These are phyloP conservation scores for Oidiodendron maius DNA, from an alignment of 495 filamentous ascomycete species.

Conservation along the genomic window DNA sequence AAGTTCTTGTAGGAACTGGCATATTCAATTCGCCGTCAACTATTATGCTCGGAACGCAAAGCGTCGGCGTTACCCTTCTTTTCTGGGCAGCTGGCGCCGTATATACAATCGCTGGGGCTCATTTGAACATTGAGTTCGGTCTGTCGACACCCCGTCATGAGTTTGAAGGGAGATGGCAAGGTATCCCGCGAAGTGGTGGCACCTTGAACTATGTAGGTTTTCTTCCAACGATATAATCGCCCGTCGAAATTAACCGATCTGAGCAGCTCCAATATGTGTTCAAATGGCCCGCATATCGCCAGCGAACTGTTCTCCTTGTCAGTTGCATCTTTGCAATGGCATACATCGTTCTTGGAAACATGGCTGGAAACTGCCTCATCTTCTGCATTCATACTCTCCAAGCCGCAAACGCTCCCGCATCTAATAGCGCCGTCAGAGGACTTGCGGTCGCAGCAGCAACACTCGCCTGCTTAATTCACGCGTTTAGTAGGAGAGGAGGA, in stretches of 20 bases:
- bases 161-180: conserved; percentile 24
- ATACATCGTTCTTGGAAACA: conserved; percentile 45
- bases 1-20: conserved; percentile 24
- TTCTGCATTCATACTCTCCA: conserved; percentile 20
- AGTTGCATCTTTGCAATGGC: conserved; percentile 40
- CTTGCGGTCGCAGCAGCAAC: conserved; percentile 37
- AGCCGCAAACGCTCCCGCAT: conserved; percentile 5
- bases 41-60: conserved; percentile 29
- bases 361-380: conserved; percentile 40
- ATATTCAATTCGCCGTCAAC: conserved; percentile 31
- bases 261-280: conserved; percentile 40
- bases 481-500: conserved; percentile 38
- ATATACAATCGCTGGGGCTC: conserved; percentile 28
- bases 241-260: neutral
- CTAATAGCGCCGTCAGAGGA: conserved; percentile 27
- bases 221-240: conserved; percentile 4
- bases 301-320: conserved; percentile 23
- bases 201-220: conserved; percentile 45
- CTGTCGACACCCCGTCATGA: conserved; percentile 36
- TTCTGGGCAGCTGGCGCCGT: conserved; percentile 33
- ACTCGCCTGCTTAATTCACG: conserved; percentile 40
- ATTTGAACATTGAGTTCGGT: conserved; percentile 36
- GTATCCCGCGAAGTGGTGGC: conserved; percentile 42
- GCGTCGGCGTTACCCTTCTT: conserved; percentile 31
- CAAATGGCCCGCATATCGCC: conserved; percentile 25